A percentile compares a stretch with the other conserved stretches of the same genome.
These are phyloP conservation scores for Chaetothyriales sp. DNA, from an alignment of 2,329 filamentous ascomycete species.

Conservation along the genomic window DNA sequence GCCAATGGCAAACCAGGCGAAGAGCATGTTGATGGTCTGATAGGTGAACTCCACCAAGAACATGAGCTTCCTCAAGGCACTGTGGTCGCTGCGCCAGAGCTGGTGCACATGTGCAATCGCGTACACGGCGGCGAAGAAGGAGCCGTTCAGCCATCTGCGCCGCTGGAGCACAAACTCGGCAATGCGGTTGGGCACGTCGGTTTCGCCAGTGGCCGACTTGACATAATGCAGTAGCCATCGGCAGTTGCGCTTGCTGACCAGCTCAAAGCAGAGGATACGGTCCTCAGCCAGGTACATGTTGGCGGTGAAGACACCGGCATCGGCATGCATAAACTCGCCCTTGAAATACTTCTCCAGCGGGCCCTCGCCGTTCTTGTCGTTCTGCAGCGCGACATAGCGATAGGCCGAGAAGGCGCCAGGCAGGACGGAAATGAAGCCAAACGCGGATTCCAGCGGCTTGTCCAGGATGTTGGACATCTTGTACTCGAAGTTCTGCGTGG, in stretches of 20 bases:
- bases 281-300: constrained; percentile 48
- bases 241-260: constrained; percentile 93
- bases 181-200: constrained; percentile 87
- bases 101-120: constrained; percentile 90
- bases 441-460: constrained; percentile 91
- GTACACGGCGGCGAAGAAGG: constrained; percentile 95
- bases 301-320: constrained; percentile 90
- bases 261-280: constrained; percentile 47
- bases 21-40: constrained; percentile 90
- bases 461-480: constrained; percentile 99
- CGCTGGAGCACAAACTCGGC: constrained; percentile 92
- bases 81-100: constrained; percentile 87
- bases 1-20: constrained; percentile 94
- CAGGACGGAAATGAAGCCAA: constrained; percentile 93
- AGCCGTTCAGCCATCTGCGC: constrained; percentile 95
- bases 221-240: constrained; percentile 97
- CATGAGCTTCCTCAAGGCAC: constrained; percentile 69
- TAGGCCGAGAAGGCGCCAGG: constrained; percentile 98
- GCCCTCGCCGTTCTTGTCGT: constrained; percentile 86
- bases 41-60: constrained; percentile 89
- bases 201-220: constrained; percentile 92
- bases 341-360: constrained; percentile 94
- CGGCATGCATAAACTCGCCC: constrained; percentile 87
- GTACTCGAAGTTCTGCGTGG: constrained; percentile 98
- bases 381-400: constrained; percentile 83